These are phyloP conservation scores for Pseudogymnoascus sp. DNA, from an alignment of 2,329 filamentous ascomycete genomes.

Conservation along the genomic window DNA sequence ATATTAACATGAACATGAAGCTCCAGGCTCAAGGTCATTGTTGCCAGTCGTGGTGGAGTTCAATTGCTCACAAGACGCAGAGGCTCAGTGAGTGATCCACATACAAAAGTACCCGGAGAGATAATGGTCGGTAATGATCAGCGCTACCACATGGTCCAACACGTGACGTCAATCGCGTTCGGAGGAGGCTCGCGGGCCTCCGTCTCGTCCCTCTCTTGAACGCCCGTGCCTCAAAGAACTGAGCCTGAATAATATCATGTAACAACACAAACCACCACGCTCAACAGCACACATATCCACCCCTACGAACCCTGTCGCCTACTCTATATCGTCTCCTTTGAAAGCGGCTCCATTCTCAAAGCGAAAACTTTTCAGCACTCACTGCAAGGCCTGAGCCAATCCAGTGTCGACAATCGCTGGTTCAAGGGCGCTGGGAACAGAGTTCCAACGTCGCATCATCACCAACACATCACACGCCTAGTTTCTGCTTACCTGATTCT, in stretches of 20 bases:
- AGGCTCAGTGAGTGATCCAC: not conserved
- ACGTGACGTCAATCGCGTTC: constrained; percentile 6
- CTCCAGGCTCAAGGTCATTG: not conserved
- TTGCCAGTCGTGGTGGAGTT: not conserved
- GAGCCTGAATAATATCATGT: constrained; percentile 8
- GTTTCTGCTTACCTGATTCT: not conserved
- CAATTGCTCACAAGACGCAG: not conserved
- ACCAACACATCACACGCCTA: not conserved
- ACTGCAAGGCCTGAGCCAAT: not conserved
- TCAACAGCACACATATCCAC: not conserved
- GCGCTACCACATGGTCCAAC: not conserved
- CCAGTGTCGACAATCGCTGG: not conserved
- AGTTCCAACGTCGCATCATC: constrained; percentile 4
- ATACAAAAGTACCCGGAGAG: constrained; percentile 6
- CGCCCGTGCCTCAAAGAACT: constrained; percentile 8
- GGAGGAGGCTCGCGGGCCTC: constrained; percentile 4
- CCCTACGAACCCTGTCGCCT: not conserved
- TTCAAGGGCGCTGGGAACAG: not conserved
- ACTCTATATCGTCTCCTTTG: not conserved
- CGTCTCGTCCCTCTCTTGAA: constrained; percentile 4
- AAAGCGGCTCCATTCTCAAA: not conserved
- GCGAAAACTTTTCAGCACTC: not conserved
- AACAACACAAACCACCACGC: constrained; percentile 5
- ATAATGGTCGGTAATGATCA: constrained; percentile 2
- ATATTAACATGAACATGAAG: constrained; percentile 1